Percentiles rank a stretch among this genome's conserved stretches.
These are phyloP conservation scores for Thymus mandschuricus DNA, from an alignment of 257 asterid genomes.

Conservation along the genomic window DNA sequence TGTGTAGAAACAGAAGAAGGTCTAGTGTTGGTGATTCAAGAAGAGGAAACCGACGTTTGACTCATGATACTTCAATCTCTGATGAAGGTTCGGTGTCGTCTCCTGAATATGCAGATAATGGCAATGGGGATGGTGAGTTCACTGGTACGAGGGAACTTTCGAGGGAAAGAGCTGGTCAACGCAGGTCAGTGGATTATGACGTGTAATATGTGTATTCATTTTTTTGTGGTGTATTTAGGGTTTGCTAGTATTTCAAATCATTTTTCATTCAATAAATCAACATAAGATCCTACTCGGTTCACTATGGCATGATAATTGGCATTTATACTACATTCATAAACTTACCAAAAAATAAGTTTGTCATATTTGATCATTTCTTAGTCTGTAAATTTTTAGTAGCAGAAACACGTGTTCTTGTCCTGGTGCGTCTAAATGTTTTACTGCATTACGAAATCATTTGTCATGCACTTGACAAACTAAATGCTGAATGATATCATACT, in stretches of 20 bases:
- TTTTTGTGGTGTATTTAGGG: background rate
- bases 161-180: constrained; percentile 54
- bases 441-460: background rate
- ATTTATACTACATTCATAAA: constrained; percentile 4
- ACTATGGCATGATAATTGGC: background rate
- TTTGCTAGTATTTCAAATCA: background rate
- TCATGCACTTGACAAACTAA: background rate
- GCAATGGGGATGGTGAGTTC: constrained; percentile 53
- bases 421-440: background rate
- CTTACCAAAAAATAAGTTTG: background rate
- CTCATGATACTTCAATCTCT: constrained; percentile 59
- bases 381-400: background rate
- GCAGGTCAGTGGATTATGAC: constrained; percentile 48
- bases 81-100: constrained; percentile 74
- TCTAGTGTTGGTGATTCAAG: constrained; percentile 58
- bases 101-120: constrained; percentile 57
- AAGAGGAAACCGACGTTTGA: constrained; percentile 53
- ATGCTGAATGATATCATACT: constrained; percentile 5
- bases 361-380: background rate
- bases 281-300: background rate
- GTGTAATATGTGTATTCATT: constrained; percentile 15
- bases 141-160: constrained; percentile 46
- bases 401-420: constrained; percentile 4
- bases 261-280: background rate
- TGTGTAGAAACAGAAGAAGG: constrained; percentile 69